Evolutionary conservation across 2,329 filamentous ascomycete genomes (phyloP).

Genomic region (Scedosporium boydii): DNA sequence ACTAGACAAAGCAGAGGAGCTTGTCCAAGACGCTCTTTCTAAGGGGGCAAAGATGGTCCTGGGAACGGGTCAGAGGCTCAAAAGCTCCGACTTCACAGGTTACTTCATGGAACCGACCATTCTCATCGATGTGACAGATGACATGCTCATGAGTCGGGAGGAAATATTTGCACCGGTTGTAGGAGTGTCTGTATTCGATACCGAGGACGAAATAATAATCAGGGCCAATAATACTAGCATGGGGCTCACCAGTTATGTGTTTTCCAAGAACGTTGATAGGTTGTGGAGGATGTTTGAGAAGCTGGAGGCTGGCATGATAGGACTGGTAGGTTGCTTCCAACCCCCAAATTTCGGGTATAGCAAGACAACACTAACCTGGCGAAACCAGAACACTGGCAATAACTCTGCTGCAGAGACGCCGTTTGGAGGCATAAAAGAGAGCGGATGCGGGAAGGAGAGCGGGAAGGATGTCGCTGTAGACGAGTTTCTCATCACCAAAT

Average conservation of each 20-base stretch:
- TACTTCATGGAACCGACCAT: conserved; percentile 27
- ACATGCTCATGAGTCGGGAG: conserved; percentile 32
- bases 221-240: conserved; percentile 40
- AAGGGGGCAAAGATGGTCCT: conserved; percentile 27
- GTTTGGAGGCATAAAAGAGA: conserved; percentile 39
- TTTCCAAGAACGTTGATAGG: conserved; percentile 6
- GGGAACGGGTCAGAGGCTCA: conserved; percentile 14
- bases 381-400: too few species aligned
- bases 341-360: conserved; percentile 14
- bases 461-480: conserved; percentile 28
- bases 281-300: conserved; percentile 7
- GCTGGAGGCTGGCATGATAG: conserved; percentile 7
- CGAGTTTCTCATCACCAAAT: conserved; percentile 11
- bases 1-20: conserved; percentile 32
- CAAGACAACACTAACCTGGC: conserved; percentile 15
- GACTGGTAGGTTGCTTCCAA: conserved; percentile 8
- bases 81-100: too few species aligned
- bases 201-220: conserved; percentile 34
- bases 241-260: conserved; percentile 18
- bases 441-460: conserved; percentile 35
- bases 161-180: conserved; percentile 44
- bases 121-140: conserved; percentile 22
- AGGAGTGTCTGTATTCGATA: conserved; percentile 35
- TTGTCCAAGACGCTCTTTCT: conserved; percentile 46
- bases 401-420: conserved; percentile 29